phyloP scores from a whole-genome alignment of 1,284 basidiomycete species.

The Cryptococcus sp. region DNA sequence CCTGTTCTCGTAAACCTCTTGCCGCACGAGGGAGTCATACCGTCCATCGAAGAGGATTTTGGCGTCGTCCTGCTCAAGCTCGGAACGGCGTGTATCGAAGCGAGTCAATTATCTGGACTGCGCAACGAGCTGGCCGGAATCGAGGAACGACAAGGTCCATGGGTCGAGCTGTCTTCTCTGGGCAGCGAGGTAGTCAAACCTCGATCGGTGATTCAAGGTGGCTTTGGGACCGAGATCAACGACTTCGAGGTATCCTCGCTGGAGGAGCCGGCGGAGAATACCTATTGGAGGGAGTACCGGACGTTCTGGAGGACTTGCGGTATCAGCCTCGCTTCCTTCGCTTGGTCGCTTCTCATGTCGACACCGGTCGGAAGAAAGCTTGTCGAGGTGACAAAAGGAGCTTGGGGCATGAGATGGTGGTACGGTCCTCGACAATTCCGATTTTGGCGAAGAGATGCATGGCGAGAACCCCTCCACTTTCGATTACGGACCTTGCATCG shows the following conservation, averaged over 20 bases:
- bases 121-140: constrained; percentile 39
- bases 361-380: constrained; percentile 25
- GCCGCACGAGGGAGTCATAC: constrained; percentile 39
- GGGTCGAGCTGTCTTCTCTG: constrained; percentile 25
- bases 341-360: constrained; percentile 20
- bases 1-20: constrained; percentile 33
- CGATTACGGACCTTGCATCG: constrained; percentile 3
- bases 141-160: constrained; percentile 26
- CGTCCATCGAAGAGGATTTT: constrained; percentile 39
- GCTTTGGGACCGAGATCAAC: constrained; percentile 36
- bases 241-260: constrained; percentile 34
- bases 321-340: constrained; percentile 11
- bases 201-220: constrained; percentile 8
- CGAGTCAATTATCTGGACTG: constrained; percentile 39
- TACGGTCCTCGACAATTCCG: constrained; percentile 41
- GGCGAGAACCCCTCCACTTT: constrained; percentile 20
- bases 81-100: constrained; percentile 43
- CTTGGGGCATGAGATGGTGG: constrained; percentile 37
- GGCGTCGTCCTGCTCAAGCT: constrained; percentile 42
- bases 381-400: constrained; percentile 8
- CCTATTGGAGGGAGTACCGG: constrained; percentile 22
- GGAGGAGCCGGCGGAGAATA: constrained; percentile 25
- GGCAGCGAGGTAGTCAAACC: constrained; percentile 17
- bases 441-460: constrained; percentile 35
- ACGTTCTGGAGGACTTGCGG: constrained; percentile 26